phyloP scores from a whole-genome alignment of 495 filamentous ascomycete genomes.

The Penicillium riverlandense region DNA sequence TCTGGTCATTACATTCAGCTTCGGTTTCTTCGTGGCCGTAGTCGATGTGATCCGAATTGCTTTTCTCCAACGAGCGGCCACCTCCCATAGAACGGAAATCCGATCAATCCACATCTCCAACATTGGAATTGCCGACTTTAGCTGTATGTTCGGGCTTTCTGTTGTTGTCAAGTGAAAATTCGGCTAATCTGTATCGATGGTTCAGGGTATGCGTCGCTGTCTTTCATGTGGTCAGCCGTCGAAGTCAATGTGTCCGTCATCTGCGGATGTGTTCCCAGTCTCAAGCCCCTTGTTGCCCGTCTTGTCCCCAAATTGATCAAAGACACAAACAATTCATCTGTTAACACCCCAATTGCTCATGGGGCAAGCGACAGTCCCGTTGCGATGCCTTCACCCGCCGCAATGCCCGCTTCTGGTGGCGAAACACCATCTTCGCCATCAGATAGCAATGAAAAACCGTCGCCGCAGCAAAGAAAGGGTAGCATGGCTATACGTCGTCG shows the following conservation, averaged over 20 bases:
- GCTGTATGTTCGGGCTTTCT: conserved; percentile 31
- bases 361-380: conserved; percentile 9
- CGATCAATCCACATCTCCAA: conserved; percentile 28
- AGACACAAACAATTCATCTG: conserved; percentile 32
- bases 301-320: conserved; percentile 67
- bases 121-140: conserved; percentile 40
- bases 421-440: conserved; percentile 2
- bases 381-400: conserved; percentile 6
- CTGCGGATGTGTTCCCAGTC: conserved; percentile 78
- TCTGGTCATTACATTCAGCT: conserved; percentile 69
- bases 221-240: conserved; percentile 89
- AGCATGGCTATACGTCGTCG: conserved; percentile 4
- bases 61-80: conserved; percentile 72
- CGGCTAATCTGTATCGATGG: neutral
- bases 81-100: conserved; percentile 21
- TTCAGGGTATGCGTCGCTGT: conserved; percentile 66
- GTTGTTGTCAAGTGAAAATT: neutral
- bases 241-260: conserved; percentile 88
- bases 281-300: conserved; percentile 76
- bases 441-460: conserved; percentile 10
- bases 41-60: conserved; percentile 87
- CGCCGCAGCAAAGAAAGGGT: conserved; percentile 5
- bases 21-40: conserved; percentile 79
- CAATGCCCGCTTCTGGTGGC: neutral
- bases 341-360: conserved; percentile 5